phyloP scores from a whole-genome alignment of 2,329 filamentous ascomycete genomes.

The Nothophaeocryptopus gaeumannii region DNA sequence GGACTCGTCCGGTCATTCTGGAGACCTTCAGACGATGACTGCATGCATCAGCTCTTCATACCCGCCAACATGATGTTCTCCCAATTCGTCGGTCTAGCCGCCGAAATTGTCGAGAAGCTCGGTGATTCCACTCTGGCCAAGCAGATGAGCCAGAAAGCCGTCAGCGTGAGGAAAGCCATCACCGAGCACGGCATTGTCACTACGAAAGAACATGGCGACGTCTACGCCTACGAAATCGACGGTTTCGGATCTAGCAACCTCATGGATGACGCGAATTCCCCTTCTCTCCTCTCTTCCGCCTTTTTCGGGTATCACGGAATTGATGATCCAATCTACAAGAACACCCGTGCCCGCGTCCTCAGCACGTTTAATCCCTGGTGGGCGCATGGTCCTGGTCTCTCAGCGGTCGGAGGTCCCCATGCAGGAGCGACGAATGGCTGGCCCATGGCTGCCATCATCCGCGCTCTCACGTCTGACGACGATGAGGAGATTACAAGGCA shows the following conservation, averaged over 20 bases:
- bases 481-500: slow-evolving; percentile 44
- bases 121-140: slow-evolving; percentile 25
- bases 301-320: slow-evolving; percentile 17
- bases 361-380: slow-evolving; percentile 47
- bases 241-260: slow-evolving; percentile 49
- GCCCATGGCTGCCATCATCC: slow-evolving; percentile 47
- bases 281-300: slow-evolving; percentile 53
- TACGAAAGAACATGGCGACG: slow-evolving; percentile 36
- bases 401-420: slow-evolving; percentile 48
- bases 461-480: slow-evolving; percentile 46
- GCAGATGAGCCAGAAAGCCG: slow-evolving; percentile 13
- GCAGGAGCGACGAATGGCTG: slow-evolving; percentile 35
- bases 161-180: slow-evolving; percentile 10
- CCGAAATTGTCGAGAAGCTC: slow-evolving; percentile 39
- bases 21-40: slow-evolving; percentile 48
- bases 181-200: slow-evolving; percentile 38
- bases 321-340: slow-evolving; percentile 41
- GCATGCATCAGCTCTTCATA: slow-evolving; percentile 48
- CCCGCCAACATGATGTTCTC: slow-evolving; percentile 67
- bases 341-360: slow-evolving; percentile 43
- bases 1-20: slow-evolving; percentile 49
- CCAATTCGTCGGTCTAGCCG: slow-evolving; percentile 55
- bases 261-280: slow-evolving; percentile 70
- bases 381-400: slow-evolving; percentile 47
- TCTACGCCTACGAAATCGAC: slow-evolving; percentile 49